These are phyloP conservation scores for Penicillium expansum DNA, from an alignment of 2,329 filamentous ascomycete species.

Conservation along the genomic window DNA sequence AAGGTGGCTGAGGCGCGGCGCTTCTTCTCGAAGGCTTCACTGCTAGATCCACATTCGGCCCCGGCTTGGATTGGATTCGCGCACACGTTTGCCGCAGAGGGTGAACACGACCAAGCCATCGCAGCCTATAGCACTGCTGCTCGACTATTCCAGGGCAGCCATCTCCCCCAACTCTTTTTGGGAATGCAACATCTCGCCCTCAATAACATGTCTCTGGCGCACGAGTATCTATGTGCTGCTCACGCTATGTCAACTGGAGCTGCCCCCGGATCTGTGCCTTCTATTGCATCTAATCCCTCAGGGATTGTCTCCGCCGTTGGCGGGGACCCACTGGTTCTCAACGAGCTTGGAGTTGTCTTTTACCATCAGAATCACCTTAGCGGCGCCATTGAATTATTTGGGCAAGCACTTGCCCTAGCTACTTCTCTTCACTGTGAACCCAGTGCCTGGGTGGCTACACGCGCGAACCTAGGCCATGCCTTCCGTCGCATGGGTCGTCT, in stretches of 20 bases:
- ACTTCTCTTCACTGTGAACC: conserved; percentile 79
- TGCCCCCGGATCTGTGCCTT: conserved; percentile 28
- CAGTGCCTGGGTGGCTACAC: conserved; percentile 75
- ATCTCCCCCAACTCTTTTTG: conserved; percentile 90
- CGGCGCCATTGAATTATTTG: conserved; percentile 75
- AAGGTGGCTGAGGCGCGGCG: conserved; percentile 90
- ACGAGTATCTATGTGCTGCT: conserved; percentile 90
- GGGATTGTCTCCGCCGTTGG: conserved; percentile 26
- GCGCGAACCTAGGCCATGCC: conserved; percentile 86
- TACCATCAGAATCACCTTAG: conserved; percentile 83
- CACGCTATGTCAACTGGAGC: conserved; percentile 59
- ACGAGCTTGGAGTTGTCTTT: conserved; percentile 93
- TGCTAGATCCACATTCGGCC: conserved; percentile 97
- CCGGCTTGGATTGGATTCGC: conserved; percentile 99
- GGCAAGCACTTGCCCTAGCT: conserved; percentile 71
- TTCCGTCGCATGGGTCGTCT: conserved; percentile 69
- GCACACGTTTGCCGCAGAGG: conserved; percentile 95
- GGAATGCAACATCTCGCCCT: conserved; percentile 98
- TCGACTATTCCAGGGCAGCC: conserved; percentile 91
- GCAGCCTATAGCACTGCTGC: conserved; percentile 96
- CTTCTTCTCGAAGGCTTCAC: conserved; percentile 95
- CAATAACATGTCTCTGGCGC: conserved; percentile 89
- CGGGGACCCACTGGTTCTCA: conserved; percentile 80
- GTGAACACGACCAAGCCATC: conserved; percentile 97
- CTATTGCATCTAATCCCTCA: conserved; percentile 25